Conservation (phyloP, 805 yeast genomes). For the Candida ortonii region DNA sequence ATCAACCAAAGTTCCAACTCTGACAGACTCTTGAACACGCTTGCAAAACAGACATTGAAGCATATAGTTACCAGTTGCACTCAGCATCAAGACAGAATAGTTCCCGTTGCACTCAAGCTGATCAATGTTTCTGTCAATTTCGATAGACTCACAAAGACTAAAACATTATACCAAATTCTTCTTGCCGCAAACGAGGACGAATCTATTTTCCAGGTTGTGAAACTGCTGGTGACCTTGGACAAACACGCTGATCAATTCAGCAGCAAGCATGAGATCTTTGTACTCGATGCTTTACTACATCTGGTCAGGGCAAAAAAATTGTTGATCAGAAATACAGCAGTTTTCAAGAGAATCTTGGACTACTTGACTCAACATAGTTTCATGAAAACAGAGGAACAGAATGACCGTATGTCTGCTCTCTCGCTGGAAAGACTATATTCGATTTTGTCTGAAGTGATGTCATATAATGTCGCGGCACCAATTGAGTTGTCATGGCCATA, state of each 20-base stretch:
- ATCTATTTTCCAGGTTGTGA: slow-evolving; percentile 10
- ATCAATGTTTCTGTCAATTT: slow-evolving; percentile 63
- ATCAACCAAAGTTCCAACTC: too few species aligned
- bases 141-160: slow-evolving; percentile 73
- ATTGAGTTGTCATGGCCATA: slow-evolving; percentile 60
- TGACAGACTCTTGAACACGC: slow-evolving; percentile 63
- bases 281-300: slow-evolving; percentile 30
- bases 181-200: slow-evolving; percentile 14
- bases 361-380: slow-evolving; percentile 29
- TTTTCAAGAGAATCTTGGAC: slow-evolving; percentile 14
- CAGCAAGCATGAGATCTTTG: slow-evolving; percentile 21
- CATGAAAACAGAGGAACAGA: slow-evolving; percentile 13
- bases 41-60: slow-evolving; percentile 53
- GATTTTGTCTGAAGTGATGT: slow-evolving; percentile 44
- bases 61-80: slow-evolving; percentile 39
- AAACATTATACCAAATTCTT: slow-evolving; percentile 51
- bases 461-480: slow-evolving; percentile 18
- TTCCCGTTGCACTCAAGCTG: slow-evolving; percentile 30
- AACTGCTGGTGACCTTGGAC: slow-evolving; percentile 17
- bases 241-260: slow-evolving; percentile 17
- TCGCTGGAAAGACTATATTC: slow-evolving; percentile 68
- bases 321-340: slow-evolving; percentile 5
- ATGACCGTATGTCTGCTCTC: slow-evolving; percentile 37
- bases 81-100: slow-evolving; percentile 35
- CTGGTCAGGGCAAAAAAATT: slow-evolving; percentile 29